Evolutionary conservation across 2,329 filamentous ascomycete genomes (phyloP).

Genomic region (Colletotrichum sp.): DNA sequence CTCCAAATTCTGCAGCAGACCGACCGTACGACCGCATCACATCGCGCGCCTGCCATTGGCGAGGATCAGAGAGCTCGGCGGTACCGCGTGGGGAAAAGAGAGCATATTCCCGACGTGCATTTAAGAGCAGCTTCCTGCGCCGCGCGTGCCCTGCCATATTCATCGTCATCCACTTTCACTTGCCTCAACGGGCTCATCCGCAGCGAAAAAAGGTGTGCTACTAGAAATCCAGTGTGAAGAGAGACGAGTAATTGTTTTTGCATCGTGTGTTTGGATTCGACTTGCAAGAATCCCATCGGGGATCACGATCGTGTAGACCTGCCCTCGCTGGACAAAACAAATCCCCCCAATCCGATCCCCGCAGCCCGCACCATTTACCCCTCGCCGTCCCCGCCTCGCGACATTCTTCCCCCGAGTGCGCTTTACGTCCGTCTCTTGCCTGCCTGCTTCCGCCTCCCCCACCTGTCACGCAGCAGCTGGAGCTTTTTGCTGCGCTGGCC

Average conservation of each 20-base stretch:
- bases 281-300: too few relatives aligned
- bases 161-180: neutral
- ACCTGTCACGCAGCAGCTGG: neutral
- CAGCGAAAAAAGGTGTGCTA: neutral
- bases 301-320: neutral
- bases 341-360: neutral
- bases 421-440: neutral
- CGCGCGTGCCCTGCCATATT: neutral
- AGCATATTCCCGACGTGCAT: neutral
- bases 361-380: slow-evolving; percentile 13
- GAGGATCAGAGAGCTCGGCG: neutral
- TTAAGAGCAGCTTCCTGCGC: neutral
- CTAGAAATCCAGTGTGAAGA: neutral
- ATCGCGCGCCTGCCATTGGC: neutral
- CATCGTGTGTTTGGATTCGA: neutral
- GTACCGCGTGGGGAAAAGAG: neutral
- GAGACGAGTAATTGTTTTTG: neutral
- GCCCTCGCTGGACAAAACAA: neutral
- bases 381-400: slow-evolving; percentile 19
- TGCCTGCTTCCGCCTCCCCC: neutral
- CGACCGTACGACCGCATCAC: neutral
- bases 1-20: neutral
- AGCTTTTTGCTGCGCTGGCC: neutral
- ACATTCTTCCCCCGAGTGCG: slow-evolving; percentile 16
- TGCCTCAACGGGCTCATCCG: neutral